A percentile compares a stretch with the other conserved stretches of the same genome.
phyloP scores from a whole-genome alignment of 2,329 filamentous ascomycete genomes.

The Venturia oleaginea region DNA sequence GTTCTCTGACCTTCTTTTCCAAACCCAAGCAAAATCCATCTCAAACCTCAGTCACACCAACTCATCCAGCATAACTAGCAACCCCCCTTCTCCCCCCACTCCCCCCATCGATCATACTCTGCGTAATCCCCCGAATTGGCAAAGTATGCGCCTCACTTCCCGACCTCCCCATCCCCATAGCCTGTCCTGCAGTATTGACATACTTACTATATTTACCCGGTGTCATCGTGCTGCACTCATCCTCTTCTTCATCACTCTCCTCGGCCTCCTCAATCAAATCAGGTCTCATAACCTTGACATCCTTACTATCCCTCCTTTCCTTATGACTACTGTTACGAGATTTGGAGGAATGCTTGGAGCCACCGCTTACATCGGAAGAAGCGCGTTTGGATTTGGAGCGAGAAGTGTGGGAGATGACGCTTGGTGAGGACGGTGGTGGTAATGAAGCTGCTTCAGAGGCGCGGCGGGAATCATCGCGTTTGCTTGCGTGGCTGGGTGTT shows the following conservation, averaged over 20 bases:
- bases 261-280: constrained; percentile 18
- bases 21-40: too few relatives aligned
- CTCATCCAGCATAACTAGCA: constrained; percentile 9
- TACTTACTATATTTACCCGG: constrained; percentile 15
- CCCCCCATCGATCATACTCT: constrained; percentile 28
- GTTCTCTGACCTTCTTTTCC: background rate
- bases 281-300: constrained; percentile 2
- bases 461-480: constrained; percentile 1
- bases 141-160: constrained; percentile 25
- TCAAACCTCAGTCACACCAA: too few relatives aligned
- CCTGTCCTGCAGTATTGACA: background rate
- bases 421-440: background rate
- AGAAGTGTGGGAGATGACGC: background rate
- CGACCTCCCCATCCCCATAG: constrained; percentile 20
- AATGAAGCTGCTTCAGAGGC: background rate
- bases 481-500: background rate
- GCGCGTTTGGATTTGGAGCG: background rate
- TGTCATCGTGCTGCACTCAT: constrained; percentile 19
- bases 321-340: constrained; percentile 9
- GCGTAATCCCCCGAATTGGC: constrained; percentile 28
- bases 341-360: constrained; percentile 16
- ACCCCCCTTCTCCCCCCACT: constrained; percentile 22
- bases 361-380: background rate
- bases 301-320: background rate
- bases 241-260: constrained; percentile 16